These are phyloP conservation scores for Xylariaceae sp. DNA, from an alignment of 2,329 filamentous ascomycete species.

Conservation along the genomic window DNA sequence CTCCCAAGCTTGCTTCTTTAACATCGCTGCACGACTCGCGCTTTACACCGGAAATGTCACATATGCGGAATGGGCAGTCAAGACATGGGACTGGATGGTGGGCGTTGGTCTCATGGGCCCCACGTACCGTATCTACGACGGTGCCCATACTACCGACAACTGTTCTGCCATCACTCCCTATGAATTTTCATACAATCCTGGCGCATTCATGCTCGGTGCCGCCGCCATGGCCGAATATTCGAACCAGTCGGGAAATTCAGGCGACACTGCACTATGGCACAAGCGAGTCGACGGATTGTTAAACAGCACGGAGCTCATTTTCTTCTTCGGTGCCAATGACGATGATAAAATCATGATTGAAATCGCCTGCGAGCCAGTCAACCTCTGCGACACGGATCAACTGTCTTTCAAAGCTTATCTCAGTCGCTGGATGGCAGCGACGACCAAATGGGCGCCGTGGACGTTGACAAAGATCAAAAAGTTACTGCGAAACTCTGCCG, in stretches of 20 bases:
- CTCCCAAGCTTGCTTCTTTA: slow-evolving; percentile 60
- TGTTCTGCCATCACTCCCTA: slow-evolving; percentile 57
- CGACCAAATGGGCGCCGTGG: slow-evolving; percentile 61
- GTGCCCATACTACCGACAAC: slow-evolving; percentile 52
- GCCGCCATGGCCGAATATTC: slow-evolving; percentile 67
- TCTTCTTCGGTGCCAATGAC: slow-evolving; percentile 45
- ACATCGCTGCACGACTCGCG: slow-evolving; percentile 63
- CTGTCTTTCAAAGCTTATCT: slow-evolving; percentile 63
- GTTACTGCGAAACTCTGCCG: slow-evolving; percentile 51
- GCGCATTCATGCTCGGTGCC: slow-evolving; percentile 61
- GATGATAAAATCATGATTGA: slow-evolving; percentile 56
- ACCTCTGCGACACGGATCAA: slow-evolving; percentile 59
- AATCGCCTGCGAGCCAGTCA: slow-evolving; percentile 59
- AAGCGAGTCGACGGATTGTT: slow-evolving; percentile 55
- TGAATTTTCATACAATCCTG: slow-evolving; percentile 68
- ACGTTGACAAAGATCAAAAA: slow-evolving; percentile 51
- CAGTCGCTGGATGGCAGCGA: slow-evolving; percentile 57
- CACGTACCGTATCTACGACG: slow-evolving; percentile 60
- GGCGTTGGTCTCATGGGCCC: slow-evolving; percentile 55
- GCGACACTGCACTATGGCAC: slow-evolving; percentile 49
- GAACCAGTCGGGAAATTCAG: slow-evolving; percentile 27
- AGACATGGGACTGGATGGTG: slow-evolving; percentile 66
- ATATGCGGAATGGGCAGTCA: slow-evolving; percentile 74
- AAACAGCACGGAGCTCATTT: slow-evolving; percentile 51
- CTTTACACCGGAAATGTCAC: slow-evolving; percentile 73